These are phyloP conservation scores for Colletotrichum sp. DNA, from an alignment of 2,329 filamentous ascomycete genomes.

Conservation along the genomic window DNA sequence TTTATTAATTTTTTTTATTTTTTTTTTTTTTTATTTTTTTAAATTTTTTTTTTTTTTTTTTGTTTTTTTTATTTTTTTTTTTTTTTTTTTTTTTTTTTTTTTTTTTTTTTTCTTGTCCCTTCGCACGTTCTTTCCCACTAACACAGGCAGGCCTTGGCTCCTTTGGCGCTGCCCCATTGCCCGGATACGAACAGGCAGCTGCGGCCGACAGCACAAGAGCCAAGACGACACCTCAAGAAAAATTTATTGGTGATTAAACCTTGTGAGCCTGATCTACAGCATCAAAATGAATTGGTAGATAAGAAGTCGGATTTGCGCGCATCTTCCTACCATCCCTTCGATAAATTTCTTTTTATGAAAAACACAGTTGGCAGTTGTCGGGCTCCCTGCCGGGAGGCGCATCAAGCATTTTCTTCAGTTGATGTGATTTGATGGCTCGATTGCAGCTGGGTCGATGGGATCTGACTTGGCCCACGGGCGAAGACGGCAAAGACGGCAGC, in stretches of 20 bases:
- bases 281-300: neutral
- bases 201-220: neutral
- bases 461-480: neutral
- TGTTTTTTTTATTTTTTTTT: too few species aligned
- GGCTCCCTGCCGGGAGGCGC: neutral
- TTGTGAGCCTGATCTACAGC: neutral
- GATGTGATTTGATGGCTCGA: neutral
- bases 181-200: neutral
- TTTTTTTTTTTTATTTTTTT: too few species aligned
- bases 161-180: neutral
- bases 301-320: neutral
- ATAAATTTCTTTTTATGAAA: neutral
- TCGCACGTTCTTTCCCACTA: neutral
- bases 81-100: neutral
- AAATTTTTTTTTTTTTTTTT: too few species aligned
- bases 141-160: neutral
- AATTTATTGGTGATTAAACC: neutral
- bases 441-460: neutral
- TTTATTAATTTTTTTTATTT: too few species aligned
- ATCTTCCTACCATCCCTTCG: neutral
- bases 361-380: neutral
- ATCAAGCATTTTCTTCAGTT: slow-evolving; percentile 6
- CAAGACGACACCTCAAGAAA: neutral
- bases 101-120: neutral
- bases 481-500: neutral